Evolutionary conservation across 805 yeast genomes (phyloP).

Genomic region (Scheffersomyces stipitis): DNA sequence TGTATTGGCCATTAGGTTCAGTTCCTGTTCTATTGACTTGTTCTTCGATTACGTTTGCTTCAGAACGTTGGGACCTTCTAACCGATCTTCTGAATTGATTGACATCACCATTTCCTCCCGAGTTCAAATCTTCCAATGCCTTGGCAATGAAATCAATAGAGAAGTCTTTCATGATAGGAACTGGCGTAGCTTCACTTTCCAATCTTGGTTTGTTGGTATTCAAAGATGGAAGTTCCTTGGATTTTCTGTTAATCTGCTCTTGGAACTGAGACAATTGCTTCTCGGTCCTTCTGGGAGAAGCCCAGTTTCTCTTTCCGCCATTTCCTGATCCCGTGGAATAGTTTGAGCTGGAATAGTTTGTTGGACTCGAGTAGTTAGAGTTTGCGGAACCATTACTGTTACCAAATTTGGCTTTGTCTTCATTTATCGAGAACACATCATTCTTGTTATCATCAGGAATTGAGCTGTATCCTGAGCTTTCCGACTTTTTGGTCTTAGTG

Average conservation of each 20-base stretch:
- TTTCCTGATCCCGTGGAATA: slow-evolving; percentile 16
- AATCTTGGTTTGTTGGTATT: slow-evolving; percentile 6
- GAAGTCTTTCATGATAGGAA: slow-evolving; percentile 43
- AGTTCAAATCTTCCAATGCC: slow-evolving; percentile 44
- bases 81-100: slow-evolving; percentile 40
- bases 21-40: slow-evolving; percentile 10
- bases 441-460: slow-evolving; percentile 14
- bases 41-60: too few species aligned
- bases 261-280: slow-evolving; percentile 34
- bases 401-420: slow-evolving; percentile 7
- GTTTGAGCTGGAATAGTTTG: slow-evolving; percentile 26
- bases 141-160: slow-evolving; percentile 47
- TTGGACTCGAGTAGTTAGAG: slow-evolving; percentile 40
- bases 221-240: slow-evolving; percentile 26
- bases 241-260: slow-evolving; percentile 36
- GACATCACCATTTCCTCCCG: slow-evolving; percentile 46
- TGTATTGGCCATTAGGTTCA: slow-evolving; percentile 9
- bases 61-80: slow-evolving; percentile 21
- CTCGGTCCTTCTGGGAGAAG: slow-evolving; percentile 40
- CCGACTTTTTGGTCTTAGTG: not conserved
- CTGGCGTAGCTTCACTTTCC: slow-evolving; percentile 10
- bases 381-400: slow-evolving; percentile 14
- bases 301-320: slow-evolving; percentile 37
- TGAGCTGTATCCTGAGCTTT: slow-evolving; percentile 8
- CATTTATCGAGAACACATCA: slow-evolving; percentile 17